Evolutionary conservation across 352 stramenopile species (phyloP), one percentile per base, ranked within the genome.

Genomic region (Phytophthora melonis): DNA sequence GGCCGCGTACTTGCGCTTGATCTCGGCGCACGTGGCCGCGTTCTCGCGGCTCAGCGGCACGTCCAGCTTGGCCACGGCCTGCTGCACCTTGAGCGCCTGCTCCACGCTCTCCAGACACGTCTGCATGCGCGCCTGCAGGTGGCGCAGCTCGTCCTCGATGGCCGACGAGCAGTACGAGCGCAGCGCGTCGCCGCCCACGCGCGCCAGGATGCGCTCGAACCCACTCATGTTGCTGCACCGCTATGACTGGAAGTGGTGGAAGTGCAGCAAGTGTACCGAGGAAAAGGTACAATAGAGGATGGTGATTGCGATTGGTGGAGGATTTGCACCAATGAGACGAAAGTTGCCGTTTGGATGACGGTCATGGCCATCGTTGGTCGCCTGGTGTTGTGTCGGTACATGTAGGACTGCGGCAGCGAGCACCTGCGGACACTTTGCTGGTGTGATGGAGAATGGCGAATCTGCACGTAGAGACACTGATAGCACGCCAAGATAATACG

Each of bases 161-260:
- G 86, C 83, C 13, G 84, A 93, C 30, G 84, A 90, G 76, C 83
- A 93, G 68, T 90, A 93, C 64, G 88, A 86, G 65, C 84, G 83
- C 75, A 93, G 74, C 50, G 86, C 86, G 61, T 93, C 83, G 72
- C 83, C 82, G 68, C 79, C 74, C 23, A 93, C 86, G 58, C 84
- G 86, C 71, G 83, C 86, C 62, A 93, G 61, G 67, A 93, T 93
- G 54, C 86, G 86, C 74, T 93, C 86, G 72, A 91, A 91, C 34
- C 86, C 86, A 74, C 84, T 91, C 86, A 93, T 93, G 19, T 16
- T 43, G 11, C 36, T 8, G 36, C 0, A 3, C 27, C 4, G 3
- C 6, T 18, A 16, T 43, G 36, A 43, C 36, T 43, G 36, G 36
- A 43, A 32, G 27, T 32, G 16, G 18, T 52, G n/a, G 47, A 25